Evolutionary conservation across 148 eudicot species (phyloP).

Genomic region (Heliamphora exappendiculata): DNA sequence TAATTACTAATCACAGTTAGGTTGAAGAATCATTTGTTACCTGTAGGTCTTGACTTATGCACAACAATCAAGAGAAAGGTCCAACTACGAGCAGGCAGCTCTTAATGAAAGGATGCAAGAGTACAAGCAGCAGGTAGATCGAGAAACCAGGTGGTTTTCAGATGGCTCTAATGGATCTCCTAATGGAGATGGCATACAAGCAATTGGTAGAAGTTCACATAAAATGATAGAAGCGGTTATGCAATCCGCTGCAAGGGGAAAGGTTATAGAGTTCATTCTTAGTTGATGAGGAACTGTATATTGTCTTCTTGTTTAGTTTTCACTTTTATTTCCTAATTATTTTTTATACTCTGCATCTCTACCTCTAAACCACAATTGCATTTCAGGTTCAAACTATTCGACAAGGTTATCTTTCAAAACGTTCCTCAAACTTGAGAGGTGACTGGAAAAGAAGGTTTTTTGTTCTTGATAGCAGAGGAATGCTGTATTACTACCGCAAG

Average conservation of each 20-base stretch:
- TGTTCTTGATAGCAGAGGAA: constrained; percentile 94
- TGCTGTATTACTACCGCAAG: constrained; percentile 87
- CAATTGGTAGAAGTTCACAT: constrained; percentile 94
- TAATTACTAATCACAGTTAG: not conserved
- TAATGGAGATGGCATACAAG: constrained; percentile 90
- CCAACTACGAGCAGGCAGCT: constrained; percentile 94
- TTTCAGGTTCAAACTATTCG: constrained; percentile 92
- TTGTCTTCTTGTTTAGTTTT: too few relatives aligned
- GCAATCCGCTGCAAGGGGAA: constrained; percentile 94
- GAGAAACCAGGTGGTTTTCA: constrained; percentile 87
- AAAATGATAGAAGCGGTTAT: constrained; percentile 95
- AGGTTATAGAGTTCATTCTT: constrained; percentile 37
- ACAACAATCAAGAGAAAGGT: constrained; percentile 87
- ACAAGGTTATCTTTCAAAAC: constrained; percentile 94
- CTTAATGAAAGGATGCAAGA: constrained; percentile 95
- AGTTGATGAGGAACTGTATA: not conserved
- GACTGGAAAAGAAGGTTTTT: constrained; percentile 99
- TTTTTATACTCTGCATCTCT: not conserved
- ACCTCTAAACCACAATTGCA: not conserved
- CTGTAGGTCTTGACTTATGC: constrained; percentile 89
- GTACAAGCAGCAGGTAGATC: constrained; percentile 81
- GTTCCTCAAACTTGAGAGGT: constrained; percentile 89
- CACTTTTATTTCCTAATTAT: not conserved
- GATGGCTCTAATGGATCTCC: constrained; percentile 87
- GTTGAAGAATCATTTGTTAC: not conserved